A percentile compares a stretch with the other conserved stretches of the same genome.
These are phyloP conservation scores for Pseudocercospora fijiensis DNA, from an alignment of 2,329 filamentous ascomycete species.

Conservation along the genomic window DNA sequence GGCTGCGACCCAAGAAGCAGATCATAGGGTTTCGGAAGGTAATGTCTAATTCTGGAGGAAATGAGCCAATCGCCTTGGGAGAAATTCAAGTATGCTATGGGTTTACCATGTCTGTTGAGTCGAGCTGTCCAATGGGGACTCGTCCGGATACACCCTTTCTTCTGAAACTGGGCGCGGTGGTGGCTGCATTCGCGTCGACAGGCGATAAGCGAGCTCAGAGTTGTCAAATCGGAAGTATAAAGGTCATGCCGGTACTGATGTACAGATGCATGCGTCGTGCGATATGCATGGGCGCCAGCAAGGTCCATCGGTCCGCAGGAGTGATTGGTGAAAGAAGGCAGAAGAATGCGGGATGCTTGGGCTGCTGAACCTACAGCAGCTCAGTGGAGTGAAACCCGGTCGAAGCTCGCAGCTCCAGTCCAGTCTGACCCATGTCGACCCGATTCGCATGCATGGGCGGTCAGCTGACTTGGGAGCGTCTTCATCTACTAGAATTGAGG, in stretches of 20 bases:
- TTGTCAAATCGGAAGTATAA: neutral
- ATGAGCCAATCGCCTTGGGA: neutral
- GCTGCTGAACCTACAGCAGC: slow-evolving; percentile 2
- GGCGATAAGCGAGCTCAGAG: slow-evolving; percentile 4
- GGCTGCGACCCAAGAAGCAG: neutral
- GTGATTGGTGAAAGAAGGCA: neutral
- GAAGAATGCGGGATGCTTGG: neutral
- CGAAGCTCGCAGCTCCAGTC: neutral
- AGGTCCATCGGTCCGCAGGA: neutral
- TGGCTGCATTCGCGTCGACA: neutral
- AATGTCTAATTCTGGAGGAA: neutral
- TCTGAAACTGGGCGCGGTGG: neutral
- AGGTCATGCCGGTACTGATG: slow-evolving; percentile 6
- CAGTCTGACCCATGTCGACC: neutral
- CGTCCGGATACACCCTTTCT: neutral
- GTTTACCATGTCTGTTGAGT: neutral
- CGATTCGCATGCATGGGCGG: slow-evolving; percentile 1
- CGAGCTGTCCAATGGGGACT: neutral
- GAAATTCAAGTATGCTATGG: neutral
- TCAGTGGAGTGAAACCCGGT: neutral
- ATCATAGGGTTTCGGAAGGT: slow-evolving; percentile 1
- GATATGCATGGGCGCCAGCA: neutral
- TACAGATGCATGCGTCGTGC: slow-evolving; percentile 1
- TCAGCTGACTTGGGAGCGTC: slow-evolving; percentile 10
- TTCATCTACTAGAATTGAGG: neutral